Percentiles rank a stretch among this genome's conserved stretches.
These are phyloP conservation scores for Saccharomycopsis malanga DNA, from an alignment of 805 yeast species.

Conservation along the genomic window DNA sequence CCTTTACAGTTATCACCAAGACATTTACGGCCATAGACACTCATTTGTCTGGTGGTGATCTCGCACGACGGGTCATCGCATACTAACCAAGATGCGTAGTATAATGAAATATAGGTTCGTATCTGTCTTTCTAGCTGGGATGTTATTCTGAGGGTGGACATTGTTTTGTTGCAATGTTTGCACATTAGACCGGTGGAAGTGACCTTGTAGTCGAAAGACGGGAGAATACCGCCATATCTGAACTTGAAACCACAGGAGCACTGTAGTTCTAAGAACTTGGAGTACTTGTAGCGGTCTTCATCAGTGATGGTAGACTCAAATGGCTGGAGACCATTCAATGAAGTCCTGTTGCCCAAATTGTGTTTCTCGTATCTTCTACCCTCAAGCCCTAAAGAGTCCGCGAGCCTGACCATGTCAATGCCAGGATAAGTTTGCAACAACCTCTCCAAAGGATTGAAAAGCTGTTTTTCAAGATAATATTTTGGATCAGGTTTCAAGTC, in stretches of 20 bases:
- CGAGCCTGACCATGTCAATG: conserved; percentile 70
- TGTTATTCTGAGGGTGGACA: conserved; percentile 50
- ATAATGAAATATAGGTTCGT: conserved; percentile 60
- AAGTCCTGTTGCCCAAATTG: conserved; percentile 25
- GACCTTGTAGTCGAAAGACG: conserved; percentile 53
- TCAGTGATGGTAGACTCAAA: conserved; percentile 78
- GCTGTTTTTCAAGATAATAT: conserved; percentile 81
- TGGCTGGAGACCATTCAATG: conserved; percentile 49
- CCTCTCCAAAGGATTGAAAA: conserved; percentile 86
- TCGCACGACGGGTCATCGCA: conserved; percentile 88
- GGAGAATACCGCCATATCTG: conserved; percentile 67
- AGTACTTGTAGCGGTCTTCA: conserved; percentile 68
- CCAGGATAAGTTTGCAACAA: conserved; percentile 82
- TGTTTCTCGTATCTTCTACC: conserved; percentile 48
- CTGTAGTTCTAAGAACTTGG: conserved; percentile 45
- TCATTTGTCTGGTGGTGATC: conserved; percentile 69
- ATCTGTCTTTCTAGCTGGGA: conserved; percentile 71
- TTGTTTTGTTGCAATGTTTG: conserved; percentile 44
- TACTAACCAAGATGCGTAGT: conserved; percentile 78
- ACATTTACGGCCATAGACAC: conserved; percentile 86
- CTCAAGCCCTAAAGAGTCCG: conserved; percentile 73
- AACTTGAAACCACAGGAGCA: conserved; percentile 62
- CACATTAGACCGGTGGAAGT: conserved; percentile 70
- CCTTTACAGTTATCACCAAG: conserved; percentile 68
- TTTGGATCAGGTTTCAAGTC: conserved; percentile 62